phyloP scores from a whole-genome alignment of 169 alveolate species.

The Cryptosporidium viatorum region DNA sequence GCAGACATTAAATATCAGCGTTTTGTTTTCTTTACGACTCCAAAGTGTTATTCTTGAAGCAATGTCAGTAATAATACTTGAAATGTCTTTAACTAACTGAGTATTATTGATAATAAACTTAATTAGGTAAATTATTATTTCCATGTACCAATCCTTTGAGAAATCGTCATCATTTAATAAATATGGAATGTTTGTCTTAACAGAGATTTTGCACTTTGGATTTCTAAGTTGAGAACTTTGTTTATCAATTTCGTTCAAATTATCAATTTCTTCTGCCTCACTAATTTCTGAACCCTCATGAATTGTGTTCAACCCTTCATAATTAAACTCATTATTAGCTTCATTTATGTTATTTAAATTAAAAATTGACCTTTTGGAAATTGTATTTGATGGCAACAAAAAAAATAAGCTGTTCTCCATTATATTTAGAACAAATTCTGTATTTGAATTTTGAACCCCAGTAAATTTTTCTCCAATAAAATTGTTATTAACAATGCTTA shows the following conservation, averaged over 20 bases:
- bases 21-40: constrained; percentile 34
- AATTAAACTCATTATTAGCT: neutral
- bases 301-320: neutral
- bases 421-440: constrained; percentile 25
- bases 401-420: constrained; percentile 41
- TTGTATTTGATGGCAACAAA: constrained; percentile 58
- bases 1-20: constrained; percentile 14
- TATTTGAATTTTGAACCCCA: neutral
- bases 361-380: constrained; percentile 40
- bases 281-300: constrained; percentile 22
- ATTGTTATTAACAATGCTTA: neutral
- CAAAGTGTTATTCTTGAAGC: constrained; percentile 62
- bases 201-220: neutral
- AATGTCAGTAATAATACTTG: constrained; percentile 51
- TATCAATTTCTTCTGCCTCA: constrained; percentile 64
- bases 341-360: neutral
- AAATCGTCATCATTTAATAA: constrained; percentile 23
- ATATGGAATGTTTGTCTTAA: neutral
- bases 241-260: constrained; percentile 4
- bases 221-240: neutral
- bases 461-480: neutral
- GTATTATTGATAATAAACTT: constrained; percentile 29
- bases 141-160: constrained; percentile 55
- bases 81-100: constrained; percentile 21
- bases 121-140: constrained; percentile 22